Percentiles rank a stretch among this genome's conserved stretches.
phyloP scores from a whole-genome alignment of 192 early-diverging fungal species.

The Chytriomyces sp. region DNA sequence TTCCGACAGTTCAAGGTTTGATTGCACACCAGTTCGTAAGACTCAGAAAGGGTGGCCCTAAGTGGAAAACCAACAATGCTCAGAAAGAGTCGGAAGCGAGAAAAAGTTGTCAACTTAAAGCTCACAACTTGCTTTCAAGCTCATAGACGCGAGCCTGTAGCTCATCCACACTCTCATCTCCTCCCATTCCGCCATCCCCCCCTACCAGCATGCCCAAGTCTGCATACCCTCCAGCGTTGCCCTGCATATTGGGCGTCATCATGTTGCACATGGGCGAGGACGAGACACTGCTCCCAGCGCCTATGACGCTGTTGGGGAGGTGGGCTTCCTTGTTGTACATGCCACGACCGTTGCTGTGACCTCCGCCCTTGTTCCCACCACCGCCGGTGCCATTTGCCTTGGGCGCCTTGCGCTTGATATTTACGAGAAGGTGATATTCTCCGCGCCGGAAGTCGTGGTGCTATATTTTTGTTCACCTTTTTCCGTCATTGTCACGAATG shows the following conservation, averaged over 20 bases:
- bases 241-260: background rate
- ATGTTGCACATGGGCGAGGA: conserved; percentile 9
- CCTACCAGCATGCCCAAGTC: conserved; percentile 4
- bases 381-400: conserved; percentile 15
- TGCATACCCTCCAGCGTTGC: conserved; percentile 10
- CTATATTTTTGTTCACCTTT: background rate
- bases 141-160: conserved; percentile 25
- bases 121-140: conserved; percentile 41
- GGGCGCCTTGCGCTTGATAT: conserved; percentile 46
- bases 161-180: conserved; percentile 23
- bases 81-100: background rate
- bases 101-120: conserved; percentile 1
- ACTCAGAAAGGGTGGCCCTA: conserved; percentile 42
- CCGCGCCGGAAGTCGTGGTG: conserved; percentile 46
- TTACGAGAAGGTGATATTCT: conserved; percentile 30
- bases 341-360: conserved; percentile 17
- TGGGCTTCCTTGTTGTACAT: conserved; percentile 5
- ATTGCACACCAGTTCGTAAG: conserved; percentile 38
- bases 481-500: background rate
- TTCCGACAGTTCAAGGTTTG: conserved; percentile 33
- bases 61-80: background rate
- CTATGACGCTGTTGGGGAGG: background rate
- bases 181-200: background rate
- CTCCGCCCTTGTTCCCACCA: background rate
- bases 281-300: background rate